A percentile compares a stretch with the other conserved stretches of the same genome.
Evolutionary conservation across 1,139 yeast genomes (phyloP).

Genomic region (Citeromyces hawaiiensis): DNA sequence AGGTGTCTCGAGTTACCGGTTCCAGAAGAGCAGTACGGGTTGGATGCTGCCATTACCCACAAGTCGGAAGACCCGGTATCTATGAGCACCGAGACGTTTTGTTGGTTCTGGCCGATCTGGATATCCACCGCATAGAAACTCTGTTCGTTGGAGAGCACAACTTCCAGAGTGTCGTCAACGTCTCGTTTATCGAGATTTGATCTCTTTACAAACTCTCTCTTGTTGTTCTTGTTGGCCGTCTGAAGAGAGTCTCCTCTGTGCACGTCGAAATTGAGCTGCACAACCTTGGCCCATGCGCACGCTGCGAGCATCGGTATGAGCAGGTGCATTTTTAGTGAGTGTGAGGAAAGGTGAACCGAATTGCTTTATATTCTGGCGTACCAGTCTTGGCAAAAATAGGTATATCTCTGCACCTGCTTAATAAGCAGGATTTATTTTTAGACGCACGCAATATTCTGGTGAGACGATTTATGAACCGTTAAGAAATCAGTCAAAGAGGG

Average conservation of each 20-base stretch:
- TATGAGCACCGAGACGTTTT: conserved; percentile 35
- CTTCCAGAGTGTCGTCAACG: conserved; percentile 20
- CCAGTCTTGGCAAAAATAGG: too few relatives aligned
- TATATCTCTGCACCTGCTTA: too few relatives aligned
- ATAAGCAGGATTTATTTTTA: too few relatives aligned
- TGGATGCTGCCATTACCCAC: conserved; percentile 30
- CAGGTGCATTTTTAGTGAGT: too few relatives aligned
- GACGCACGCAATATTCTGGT: too few relatives aligned
- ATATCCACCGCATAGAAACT: conserved; percentile 31
- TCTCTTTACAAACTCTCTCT: conserved; percentile 20
- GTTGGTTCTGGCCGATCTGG: conserved; percentile 40
- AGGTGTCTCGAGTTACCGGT: conserved; percentile 4
- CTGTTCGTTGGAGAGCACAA: conserved; percentile 27
- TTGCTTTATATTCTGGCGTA: too few relatives aligned
- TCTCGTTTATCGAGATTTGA: conserved; percentile 4
- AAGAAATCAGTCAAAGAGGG: too few relatives aligned
- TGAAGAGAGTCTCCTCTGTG: conserved; percentile 14
- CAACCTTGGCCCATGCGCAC: neutral
- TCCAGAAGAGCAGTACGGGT: conserved; percentile 14
- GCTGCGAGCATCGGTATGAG: too few relatives aligned
- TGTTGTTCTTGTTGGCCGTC: conserved; percentile 9
- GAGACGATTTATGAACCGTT: too few relatives aligned
- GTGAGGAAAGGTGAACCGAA: too few relatives aligned
- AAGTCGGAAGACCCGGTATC: conserved; percentile 65
- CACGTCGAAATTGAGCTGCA: conserved; percentile 6